phyloP scores from a whole-genome alignment of 2,329 filamentous ascomycete species.

The Sporothrix phasma region DNA sequence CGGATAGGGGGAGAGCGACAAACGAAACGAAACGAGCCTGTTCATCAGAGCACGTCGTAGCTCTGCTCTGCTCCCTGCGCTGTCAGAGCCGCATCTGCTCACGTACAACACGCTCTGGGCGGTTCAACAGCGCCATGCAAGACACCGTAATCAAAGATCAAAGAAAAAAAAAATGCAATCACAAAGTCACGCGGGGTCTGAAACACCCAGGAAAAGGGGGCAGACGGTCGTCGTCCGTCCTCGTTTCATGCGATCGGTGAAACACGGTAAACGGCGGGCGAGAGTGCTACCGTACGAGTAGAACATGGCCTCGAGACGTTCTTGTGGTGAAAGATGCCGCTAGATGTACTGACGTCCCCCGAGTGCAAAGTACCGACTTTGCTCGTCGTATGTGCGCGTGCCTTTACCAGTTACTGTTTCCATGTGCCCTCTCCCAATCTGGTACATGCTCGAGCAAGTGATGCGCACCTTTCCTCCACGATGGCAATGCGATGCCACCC shows the following conservation, averaged over 20 bases:
- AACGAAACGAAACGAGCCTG: neutral
- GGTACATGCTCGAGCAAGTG: neutral
- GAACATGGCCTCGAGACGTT: neutral
- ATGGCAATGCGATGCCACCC: neutral
- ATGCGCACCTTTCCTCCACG: neutral
- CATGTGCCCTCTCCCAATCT: neutral
- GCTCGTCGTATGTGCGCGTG: no score
- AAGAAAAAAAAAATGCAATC: neutral
- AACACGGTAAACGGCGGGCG: neutral
- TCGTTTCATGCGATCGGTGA: constrained; percentile 6
- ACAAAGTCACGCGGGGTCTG: neutral
- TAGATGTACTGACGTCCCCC: no score
- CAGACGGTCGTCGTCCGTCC: neutral
- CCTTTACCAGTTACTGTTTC: neutral
- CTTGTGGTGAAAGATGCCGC: neutral
- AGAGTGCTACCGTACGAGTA: neutral
- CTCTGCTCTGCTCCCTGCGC: neutral
- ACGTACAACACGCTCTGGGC: neutral
- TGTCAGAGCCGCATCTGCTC: neutral
- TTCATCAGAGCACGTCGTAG: neutral
- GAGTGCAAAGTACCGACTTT: no score
- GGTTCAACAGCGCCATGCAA: neutral
- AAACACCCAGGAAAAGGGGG: neutral
- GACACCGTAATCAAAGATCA: neutral
- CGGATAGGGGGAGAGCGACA: neutral